phyloP scores from a whole-genome alignment of 441 rosid species.

The Erodium texanum region DNA sequence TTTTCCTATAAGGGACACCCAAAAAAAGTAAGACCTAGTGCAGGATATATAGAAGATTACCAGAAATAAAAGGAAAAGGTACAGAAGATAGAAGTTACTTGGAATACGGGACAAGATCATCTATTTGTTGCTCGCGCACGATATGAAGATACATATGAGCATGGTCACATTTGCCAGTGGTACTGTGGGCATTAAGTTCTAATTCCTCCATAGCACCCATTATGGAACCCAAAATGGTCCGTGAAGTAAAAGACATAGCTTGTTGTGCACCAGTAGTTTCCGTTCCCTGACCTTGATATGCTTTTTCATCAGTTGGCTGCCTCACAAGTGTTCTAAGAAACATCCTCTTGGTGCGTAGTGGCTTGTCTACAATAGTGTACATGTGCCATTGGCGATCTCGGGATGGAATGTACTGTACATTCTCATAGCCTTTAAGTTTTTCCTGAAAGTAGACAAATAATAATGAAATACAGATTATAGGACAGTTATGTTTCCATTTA shows the following conservation, averaged over 20 bases:
- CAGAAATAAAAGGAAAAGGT: constrained; percentile 7
- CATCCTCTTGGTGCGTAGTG: constrained; percentile 73
- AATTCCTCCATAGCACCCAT: constrained; percentile 95
- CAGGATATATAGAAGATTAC: constrained; percentile 12
- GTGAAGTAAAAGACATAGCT: constrained; percentile 63
- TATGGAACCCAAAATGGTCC: constrained; percentile 76
- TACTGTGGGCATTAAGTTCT: constrained; percentile 85
- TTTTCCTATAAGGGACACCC: constrained; percentile 48
- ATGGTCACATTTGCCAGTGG: constrained; percentile 70
- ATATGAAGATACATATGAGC: constrained; percentile 94
- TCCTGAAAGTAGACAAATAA: constrained; percentile 46
- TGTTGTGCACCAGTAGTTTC: constrained; percentile 36
- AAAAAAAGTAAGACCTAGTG: constrained; percentile 26
- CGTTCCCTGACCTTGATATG: constrained; percentile 50
- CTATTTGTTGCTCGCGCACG: constrained; percentile 74
- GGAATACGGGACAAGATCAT: constrained; percentile 81
- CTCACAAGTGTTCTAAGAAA: constrained; percentile 95
- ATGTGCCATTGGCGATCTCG: constrained; percentile 95
- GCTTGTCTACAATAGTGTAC: constrained; percentile 79
- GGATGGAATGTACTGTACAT: constrained; percentile 71
- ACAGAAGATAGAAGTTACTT: constrained; percentile 38
- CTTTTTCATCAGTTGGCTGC: constrained; percentile 60
- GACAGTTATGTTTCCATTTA: neutral
- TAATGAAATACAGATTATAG: constrained; percentile 16
- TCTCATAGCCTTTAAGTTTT: constrained; percentile 78